Percentiles rank a stretch among this genome's conserved stretches.
Conservation (phyloP, 768 basidiomycete genomes). For the Kondoa malvinella region DNA sequence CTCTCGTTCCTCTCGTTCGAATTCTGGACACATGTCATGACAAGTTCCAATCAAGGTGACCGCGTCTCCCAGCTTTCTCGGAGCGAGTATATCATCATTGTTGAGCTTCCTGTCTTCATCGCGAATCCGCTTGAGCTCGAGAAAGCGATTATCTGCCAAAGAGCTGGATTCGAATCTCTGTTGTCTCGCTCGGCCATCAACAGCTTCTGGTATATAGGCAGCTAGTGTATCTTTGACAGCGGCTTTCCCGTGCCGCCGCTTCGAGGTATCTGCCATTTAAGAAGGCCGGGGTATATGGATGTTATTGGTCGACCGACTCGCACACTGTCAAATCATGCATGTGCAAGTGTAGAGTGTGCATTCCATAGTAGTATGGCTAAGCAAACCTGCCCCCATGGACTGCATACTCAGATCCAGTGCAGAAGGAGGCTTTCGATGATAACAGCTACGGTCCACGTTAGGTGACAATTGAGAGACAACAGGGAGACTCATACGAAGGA, state of each 20-base stretch:
- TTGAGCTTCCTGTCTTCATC: conserved; percentile 51
- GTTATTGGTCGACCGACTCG: background rate
- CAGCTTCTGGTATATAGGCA: background rate
- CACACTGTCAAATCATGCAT: too few species aligned
- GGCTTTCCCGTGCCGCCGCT: background rate
- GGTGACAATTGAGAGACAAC: background rate
- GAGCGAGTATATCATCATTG: conserved; percentile 21
- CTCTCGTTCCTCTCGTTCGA: conserved; percentile 79
- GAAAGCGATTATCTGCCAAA: conserved; percentile 24
- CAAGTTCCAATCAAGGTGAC: conserved; percentile 89
- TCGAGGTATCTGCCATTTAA: too few species aligned
- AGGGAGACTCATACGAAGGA: background rate
- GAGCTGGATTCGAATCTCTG: conserved; percentile 16
- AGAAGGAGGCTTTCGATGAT: background rate
- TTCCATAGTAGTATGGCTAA: too few species aligned
- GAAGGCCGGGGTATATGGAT: too few species aligned
- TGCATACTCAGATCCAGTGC: background rate
- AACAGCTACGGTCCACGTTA: background rate
- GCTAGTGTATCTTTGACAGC: background rate
- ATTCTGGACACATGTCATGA: conserved; percentile 81
- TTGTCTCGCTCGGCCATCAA: background rate
- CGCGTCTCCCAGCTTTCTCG: conserved; percentile 68
- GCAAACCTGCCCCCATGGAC: too few species aligned
- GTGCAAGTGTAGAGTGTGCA: too few species aligned
- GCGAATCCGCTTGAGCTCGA: conserved; percentile 53